phyloP scores from a whole-genome alignment of 2,329 filamentous ascomycete species.

The Epichloe bromicola region DNA sequence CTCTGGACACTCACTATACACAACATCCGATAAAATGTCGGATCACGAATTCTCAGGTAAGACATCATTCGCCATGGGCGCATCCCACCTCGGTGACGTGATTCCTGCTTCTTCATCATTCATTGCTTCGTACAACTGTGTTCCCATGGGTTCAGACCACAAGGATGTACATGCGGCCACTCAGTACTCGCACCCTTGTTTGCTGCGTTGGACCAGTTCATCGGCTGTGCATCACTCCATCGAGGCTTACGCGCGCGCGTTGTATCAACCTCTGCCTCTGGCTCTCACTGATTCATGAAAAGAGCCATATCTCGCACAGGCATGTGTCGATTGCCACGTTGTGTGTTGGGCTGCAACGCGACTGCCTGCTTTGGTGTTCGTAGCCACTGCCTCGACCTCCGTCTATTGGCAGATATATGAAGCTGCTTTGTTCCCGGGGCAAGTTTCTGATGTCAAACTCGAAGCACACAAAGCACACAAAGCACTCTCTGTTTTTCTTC shows the following conservation, averaged over 20 bases:
- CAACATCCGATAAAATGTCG: conserved; percentile 35
- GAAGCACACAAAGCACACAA: background rate
- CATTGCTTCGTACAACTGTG: background rate
- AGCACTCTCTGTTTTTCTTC: background rate
- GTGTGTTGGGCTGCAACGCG: background rate
- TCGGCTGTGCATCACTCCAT: conserved; percentile 1
- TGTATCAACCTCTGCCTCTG: background rate
- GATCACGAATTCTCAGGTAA: conserved; percentile 53
- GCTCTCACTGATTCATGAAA: background rate
- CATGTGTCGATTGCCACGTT: background rate
- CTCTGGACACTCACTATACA: background rate
- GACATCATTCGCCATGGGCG: conserved; percentile 11
- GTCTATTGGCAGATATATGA: background rate
- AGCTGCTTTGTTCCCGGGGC: background rate
- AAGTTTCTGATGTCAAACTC: background rate
- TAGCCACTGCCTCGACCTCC: background rate
- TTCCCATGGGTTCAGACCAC: background rate
- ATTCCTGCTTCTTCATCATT: background rate
- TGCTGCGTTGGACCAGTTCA: background rate
- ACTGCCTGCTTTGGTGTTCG: background rate
- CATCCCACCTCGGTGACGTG: background rate
- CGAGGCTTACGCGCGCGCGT: background rate
- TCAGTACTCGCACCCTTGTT: conserved; percentile 3
- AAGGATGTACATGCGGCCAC: background rate
- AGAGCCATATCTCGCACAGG: background rate